A percentile compares a stretch with the other conserved stretches of the same genome.
Evolutionary conservation across 495 filamentous ascomycete species (phyloP).

Genomic region (Neurospora sp.): DNA sequence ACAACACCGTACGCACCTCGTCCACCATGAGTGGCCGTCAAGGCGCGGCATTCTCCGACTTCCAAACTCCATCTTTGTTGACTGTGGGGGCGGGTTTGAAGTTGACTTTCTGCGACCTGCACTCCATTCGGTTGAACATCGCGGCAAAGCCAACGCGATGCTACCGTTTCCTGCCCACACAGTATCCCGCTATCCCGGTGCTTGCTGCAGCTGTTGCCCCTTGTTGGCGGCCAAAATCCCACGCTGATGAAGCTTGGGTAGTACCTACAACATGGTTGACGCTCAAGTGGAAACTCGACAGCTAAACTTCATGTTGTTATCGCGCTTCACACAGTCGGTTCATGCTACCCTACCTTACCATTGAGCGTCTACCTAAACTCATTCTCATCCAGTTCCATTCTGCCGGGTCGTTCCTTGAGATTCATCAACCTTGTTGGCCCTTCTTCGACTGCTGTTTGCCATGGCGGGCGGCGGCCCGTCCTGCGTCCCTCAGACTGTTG

Average conservation of each 20-base stretch:
- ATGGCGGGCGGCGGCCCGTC: background rate
- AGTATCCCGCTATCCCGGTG: background rate
- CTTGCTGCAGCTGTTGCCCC: background rate
- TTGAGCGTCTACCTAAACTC: conserved; percentile 5
- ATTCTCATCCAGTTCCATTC: conserved; percentile 14
- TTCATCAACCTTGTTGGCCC: background rate
- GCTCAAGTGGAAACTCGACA: background rate
- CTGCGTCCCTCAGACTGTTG: background rate
- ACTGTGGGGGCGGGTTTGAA: background rate
- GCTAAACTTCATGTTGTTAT: background rate
- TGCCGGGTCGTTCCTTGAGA: conserved; percentile 9
- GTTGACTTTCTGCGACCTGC: background rate
- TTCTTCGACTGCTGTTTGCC: background rate
- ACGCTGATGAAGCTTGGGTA: background rate
- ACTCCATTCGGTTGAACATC: background rate
- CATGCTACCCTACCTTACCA: background rate
- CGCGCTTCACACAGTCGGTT: background rate
- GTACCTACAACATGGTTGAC: background rate
- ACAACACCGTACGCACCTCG: background rate
- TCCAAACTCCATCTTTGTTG: background rate
- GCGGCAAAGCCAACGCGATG: background rate
- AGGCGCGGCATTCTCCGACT: background rate
- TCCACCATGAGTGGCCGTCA: background rate
- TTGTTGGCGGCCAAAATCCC: background rate
- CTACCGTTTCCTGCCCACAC: background rate